Evolutionary conservation across 1,284 basidiomycete genomes (phyloP), one percentile per base, ranked within the genome.

Genomic region (Cronartium quercuum): DNA sequence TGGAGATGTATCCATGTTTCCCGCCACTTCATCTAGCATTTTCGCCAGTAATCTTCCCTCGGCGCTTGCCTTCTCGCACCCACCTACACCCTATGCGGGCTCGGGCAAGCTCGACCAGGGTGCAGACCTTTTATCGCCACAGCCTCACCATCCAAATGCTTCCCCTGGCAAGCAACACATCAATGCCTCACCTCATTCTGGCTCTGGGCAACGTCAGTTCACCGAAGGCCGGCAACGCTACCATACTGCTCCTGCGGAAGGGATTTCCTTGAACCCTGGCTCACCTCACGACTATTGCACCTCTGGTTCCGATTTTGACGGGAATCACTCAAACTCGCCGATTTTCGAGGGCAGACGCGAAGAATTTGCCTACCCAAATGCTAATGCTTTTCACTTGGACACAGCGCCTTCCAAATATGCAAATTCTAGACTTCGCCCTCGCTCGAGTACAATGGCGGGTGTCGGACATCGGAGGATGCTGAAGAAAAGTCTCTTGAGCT

Each of bases 391-490:
- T 24, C 69, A 58, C n/a, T 47, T 18, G 37, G 62, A 65, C 2
- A 37, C 38, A 9, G 12, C 64, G 2, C 61, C 62, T 37, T 57
- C 69, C 21, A 65, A 64, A 40, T 38, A 55, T 55, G 24, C 55
- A 18, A 38, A 73, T 38, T 37, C 51, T 37, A 41, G 63, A 4
- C 64, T 73, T 24, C 62, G 69, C 18, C 69, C 69, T 3, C 69
- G 69, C 61, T 73, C 69, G 10, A 73, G 69, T 24, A 73, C 69
- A 37, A 62, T 73, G 10, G 69, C 69, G 57, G 69, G 64, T 6
- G 64, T 51, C 15, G 63, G 44, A 34, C 44, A 51, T 18, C 41
- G 38, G 10, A 65, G 38, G 35, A 15, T 40, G 34, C n/a, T 35
- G 21, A 62, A 37, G 2, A 73, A 64, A 40, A 73, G 24, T 29